A percentile compares a stretch with the other conserved stretches of the same genome.
phyloP scores from a whole-genome alignment of 140 eudicot genomes.

The Eryngium alpinum region DNA sequence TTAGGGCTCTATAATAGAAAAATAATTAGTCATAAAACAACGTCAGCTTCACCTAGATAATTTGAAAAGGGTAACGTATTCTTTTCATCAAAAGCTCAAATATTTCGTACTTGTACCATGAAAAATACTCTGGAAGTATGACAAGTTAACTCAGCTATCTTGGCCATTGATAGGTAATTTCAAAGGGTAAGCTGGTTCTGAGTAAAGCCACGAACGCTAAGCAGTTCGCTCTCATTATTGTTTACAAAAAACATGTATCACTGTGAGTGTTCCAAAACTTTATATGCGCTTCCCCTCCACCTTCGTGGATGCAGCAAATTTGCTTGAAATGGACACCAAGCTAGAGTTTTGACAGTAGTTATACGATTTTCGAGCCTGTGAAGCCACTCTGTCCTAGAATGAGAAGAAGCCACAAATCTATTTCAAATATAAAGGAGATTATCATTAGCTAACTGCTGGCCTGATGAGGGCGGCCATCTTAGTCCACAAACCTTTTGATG shows the following conservation, averaged over 20 bases:
- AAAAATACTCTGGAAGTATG: slow-evolving; percentile 82
- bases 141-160: slow-evolving; percentile 79
- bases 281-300: slow-evolving; percentile 76
- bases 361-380: slow-evolving; percentile 85
- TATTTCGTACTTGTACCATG: no score
- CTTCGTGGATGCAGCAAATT: slow-evolving; percentile 82
- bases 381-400: slow-evolving; percentile 55
- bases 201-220: slow-evolving; percentile 86
- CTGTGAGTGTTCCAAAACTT: slow-evolving; percentile 97
- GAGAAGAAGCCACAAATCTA: slow-evolving; percentile 51
- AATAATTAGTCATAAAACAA: no score
- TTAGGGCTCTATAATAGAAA: slow-evolving; percentile 98
- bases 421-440: slow-evolving; percentile 97
- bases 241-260: slow-evolving; percentile 85
- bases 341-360: slow-evolving; percentile 90
- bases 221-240: slow-evolving; percentile 66
- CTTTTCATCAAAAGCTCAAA: no score
- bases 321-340: slow-evolving; percentile 92
- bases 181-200: slow-evolving; percentile 87
- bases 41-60: no score
- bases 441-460: slow-evolving; percentile 80
- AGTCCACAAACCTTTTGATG: slow-evolving; percentile 89
- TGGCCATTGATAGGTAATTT: slow-evolving; percentile 95
- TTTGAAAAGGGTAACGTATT: no score
- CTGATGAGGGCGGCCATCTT: slow-evolving; percentile 91